Conservation (phyloP, 1,284 basidiomycete genomes). For the Boletus chippewaensis region DNA sequence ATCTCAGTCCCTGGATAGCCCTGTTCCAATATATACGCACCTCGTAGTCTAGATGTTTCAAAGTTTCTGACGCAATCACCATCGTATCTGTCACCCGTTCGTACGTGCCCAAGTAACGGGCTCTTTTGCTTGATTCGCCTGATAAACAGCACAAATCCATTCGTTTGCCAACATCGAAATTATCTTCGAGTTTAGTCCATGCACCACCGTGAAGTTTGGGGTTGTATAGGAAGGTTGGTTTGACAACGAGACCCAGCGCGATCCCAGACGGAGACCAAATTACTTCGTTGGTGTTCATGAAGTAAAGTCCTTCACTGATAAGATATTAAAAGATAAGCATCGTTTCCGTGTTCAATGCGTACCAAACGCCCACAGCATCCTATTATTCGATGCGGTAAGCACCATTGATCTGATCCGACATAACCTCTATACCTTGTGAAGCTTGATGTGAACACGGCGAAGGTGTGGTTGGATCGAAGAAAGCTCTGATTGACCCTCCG, state of each 20-base stretch:
- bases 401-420: not conserved
- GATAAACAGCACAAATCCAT: constrained; percentile 21
- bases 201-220: constrained; percentile 15
- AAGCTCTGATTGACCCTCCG: constrained; percentile 14
- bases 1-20: constrained; percentile 1
- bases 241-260: constrained; percentile 20
- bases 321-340: not conserved
- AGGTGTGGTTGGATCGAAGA: constrained; percentile 9
- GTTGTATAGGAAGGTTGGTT: constrained; percentile 24
- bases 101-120: constrained; percentile 26
- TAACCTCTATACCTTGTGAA: constrained; percentile 17
- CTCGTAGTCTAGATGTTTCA: constrained; percentile 8
- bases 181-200: constrained; percentile 15
- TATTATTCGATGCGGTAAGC: constrained; percentile 9
- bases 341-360: not conserved
- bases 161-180: constrained; percentile 14
- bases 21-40: constrained; percentile 6
- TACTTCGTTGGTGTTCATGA: constrained; percentile 16
- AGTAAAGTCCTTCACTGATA: constrained; percentile 11
- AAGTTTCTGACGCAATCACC: constrained; percentile 14
- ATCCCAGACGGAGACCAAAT: constrained; percentile 24
- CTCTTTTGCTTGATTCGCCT: not conserved
- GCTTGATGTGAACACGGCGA: not conserved
- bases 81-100: constrained; percentile 16
- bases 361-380: constrained; percentile 10